Evolutionary conservation across 129 eudicot species (phyloP).

Genomic region (Chrysanthemum makinoi): DNA sequence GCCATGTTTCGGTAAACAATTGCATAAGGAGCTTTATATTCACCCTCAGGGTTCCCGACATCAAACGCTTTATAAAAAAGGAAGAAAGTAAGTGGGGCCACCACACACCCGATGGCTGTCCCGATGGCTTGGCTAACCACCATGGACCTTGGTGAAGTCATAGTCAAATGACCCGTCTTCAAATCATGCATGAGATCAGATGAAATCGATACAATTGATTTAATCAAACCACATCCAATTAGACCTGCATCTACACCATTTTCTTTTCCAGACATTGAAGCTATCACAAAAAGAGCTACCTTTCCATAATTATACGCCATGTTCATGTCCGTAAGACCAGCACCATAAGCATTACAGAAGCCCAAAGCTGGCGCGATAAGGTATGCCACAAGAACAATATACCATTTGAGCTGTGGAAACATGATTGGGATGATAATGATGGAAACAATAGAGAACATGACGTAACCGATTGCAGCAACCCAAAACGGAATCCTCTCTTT

Average conservation of each 20-base stretch:
- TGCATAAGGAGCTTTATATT: constrained; percentile 88
- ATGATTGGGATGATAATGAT: constrained; percentile 68
- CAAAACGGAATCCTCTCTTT: constrained; percentile 74
- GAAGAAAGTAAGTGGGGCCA: constrained; percentile 76
- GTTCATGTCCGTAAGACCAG: constrained; percentile 96
- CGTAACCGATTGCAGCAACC: constrained; percentile 71
- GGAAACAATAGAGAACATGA: constrained; percentile 57
- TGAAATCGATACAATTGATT: constrained; percentile 75
- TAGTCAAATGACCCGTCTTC: constrained; percentile 81
- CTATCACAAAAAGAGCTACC: constrained; percentile 79
- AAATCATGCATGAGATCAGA: constrained; percentile 92
- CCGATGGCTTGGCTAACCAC: constrained; percentile 81
- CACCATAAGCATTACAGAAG: constrained; percentile 91
- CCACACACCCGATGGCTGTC: constrained; percentile 88
- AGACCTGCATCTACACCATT: constrained; percentile 86
- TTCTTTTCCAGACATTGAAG: constrained; percentile 55
- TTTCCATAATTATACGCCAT: constrained; percentile 93
- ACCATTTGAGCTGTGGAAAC: constrained; percentile 86
- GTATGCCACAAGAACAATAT: constrained; percentile 66
- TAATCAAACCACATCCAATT: constrained; percentile 76
- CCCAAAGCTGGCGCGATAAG: constrained; percentile 70
- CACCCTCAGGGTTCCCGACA: constrained; percentile 71
- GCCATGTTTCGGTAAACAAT: constrained; percentile 91
- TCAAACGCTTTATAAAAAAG: constrained; percentile 82
- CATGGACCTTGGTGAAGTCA: constrained; percentile 87